These are phyloP conservation scores for Fonsecaea pugnacius DNA, from an alignment of 2,329 filamentous ascomycete species.

Conservation along the genomic window DNA sequence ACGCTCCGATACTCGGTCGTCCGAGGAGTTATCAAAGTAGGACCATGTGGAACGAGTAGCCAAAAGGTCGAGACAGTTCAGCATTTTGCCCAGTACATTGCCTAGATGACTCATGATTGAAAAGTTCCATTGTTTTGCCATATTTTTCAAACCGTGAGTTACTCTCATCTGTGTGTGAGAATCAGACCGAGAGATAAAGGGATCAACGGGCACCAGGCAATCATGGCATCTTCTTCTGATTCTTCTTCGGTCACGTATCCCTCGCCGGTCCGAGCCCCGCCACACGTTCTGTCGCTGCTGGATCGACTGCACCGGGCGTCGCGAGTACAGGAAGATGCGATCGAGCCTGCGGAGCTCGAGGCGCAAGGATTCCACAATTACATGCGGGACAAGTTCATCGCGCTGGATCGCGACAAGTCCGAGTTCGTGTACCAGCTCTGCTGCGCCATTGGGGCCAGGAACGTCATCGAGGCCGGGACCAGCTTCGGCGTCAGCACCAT, in stretches of 20 bases:
- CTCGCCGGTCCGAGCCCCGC: slow-evolving; percentile 30
- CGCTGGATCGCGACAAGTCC: slow-evolving; percentile 48
- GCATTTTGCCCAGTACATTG: no score
- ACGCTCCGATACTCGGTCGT: not conserved
- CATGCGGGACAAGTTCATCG: slow-evolving; percentile 48
- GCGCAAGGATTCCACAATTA: slow-evolving; percentile 28
- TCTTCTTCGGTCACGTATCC: not conserved
- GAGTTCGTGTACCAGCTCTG: slow-evolving; percentile 46
- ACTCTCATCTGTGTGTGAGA: no score
- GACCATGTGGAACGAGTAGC: not conserved
- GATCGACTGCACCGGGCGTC: slow-evolving; percentile 22
- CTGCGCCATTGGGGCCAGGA: slow-evolving; percentile 41
- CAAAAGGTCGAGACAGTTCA: not conserved
- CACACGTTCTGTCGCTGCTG: slow-evolving; percentile 33
- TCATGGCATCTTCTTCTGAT: slow-evolving; percentile 3
- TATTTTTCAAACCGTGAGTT: no score
- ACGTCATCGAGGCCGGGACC: slow-evolving; percentile 49
- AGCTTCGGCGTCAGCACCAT: slow-evolving; percentile 52
- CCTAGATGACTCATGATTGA: not conserved
- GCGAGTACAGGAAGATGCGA: slow-evolving; percentile 14
- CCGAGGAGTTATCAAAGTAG: not conserved
- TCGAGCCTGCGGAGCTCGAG: slow-evolving; percentile 1
- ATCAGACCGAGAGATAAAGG: no score
- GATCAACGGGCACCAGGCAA: not conserved
- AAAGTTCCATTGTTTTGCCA: not conserved